Base-by-base conservation (phyloP, 2,329 filamentous ascomycete species). In the Botryotinia calthae region DNA sequence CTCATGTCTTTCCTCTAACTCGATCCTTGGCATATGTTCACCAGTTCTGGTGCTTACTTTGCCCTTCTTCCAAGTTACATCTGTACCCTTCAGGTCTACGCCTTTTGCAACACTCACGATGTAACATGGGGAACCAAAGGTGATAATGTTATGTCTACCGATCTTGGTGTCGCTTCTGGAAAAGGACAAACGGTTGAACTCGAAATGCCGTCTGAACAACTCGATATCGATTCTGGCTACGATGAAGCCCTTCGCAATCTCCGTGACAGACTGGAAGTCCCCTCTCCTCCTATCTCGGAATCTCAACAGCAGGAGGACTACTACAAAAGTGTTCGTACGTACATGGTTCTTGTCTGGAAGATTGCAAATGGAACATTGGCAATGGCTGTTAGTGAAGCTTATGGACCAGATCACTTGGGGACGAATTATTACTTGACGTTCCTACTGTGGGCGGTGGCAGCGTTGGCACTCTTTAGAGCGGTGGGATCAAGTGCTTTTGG, bases 1-100 rank as follows among this genome's bases (percentile, higher is more conserved):
- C 82, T 97, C 83, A 97, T 97, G 91, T 96, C 92, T 37, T 94
- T 99, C 84, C 84, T 99, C 74, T 99, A 99, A 83, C 89, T 99
- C 64, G 97, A 99, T 78, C 96, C 96, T 0, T 99, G 96, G 96
- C 96, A 99, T 85, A 96, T 99, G 93, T 92, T 99, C 84, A 99
- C 96, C 20, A 95, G 91, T 0, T 90, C 93, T 0, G 89, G 87
- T 0, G 95, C 98, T 82, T 99, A 99, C 85, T 98, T 99, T 81
- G 87, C 95, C 64, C 89, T 99, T 40, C 86, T 99, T 51, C 96
- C 96, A 0, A 91, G 87, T 56, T 99, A 98, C 85, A 97, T 99
- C 83, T 98, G 96, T 85, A 98, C 94, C 0, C 87, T 99, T 3
- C 96, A 99, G 82, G 94, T 98, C 31, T 99, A 99, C 83, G 96